phyloP scores from a whole-genome alignment of 176 grass and related monocot species.

The Cenchrus purpureus region DNA sequence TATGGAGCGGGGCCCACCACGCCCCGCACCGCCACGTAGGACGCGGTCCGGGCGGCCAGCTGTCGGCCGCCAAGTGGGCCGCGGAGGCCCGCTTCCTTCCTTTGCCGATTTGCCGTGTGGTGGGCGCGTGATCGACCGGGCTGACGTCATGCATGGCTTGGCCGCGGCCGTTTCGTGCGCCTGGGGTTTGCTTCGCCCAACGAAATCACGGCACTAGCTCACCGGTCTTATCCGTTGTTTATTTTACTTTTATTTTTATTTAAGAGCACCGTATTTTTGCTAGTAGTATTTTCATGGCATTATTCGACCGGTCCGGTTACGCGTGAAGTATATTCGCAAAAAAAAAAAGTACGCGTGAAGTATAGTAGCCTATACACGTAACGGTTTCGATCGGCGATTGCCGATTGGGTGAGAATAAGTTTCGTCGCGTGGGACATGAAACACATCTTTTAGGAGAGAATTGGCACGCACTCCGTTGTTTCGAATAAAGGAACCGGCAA shows the following conservation, averaged over 20 bases:
- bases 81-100: background rate
- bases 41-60: constrained; percentile 22
- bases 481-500: background rate
- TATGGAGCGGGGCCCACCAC: constrained; percentile 17
- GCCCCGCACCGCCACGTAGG: constrained; percentile 17
- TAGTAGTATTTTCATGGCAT: background rate
- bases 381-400: background rate
- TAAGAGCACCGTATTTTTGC: too few relatives aligned
- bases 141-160: background rate
- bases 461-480: background rate
- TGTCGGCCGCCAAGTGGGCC: constrained; percentile 38
- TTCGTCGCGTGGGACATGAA: constrained; percentile 1
- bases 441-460: background rate
- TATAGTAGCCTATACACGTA: background rate
- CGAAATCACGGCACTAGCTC: background rate
- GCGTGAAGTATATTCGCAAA: too few relatives aligned
- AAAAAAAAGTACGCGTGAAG: background rate
- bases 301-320: background rate
- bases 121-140: background rate
- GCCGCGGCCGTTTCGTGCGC: constrained; percentile 27
- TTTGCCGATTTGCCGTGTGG: background rate
- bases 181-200: constrained; percentile 28
- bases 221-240: background rate
- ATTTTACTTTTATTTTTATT: background rate
- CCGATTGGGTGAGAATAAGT: background rate